Base-by-base conservation (phyloP, 2,329 filamentous ascomycete genomes). In the Aspergillus fijiensis region DNA sequence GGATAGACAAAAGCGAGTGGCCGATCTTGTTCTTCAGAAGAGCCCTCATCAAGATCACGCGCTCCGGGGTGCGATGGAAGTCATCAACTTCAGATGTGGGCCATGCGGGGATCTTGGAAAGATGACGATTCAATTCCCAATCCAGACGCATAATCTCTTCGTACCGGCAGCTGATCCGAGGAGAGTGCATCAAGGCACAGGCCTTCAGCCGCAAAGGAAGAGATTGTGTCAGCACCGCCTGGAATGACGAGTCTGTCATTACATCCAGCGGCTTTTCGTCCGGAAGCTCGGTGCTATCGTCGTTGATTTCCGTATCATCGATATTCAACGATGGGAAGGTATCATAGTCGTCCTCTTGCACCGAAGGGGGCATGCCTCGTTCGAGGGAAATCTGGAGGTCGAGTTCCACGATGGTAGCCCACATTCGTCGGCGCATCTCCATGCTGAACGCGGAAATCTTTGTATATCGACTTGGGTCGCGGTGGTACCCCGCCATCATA, bases 321-420 rank as follows among this genome's bases (percentile, higher is more conserved):
- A 85, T 69, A 60, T 85, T 84, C 23, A 76, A 70, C 1, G 83
- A 82, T 5, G 79, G 70, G 9, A 75, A 73, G 4, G 77, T 78
- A 61, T 86, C 83, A 59, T 81, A 84, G 55, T 80, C 76, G 0
- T 71, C 70, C 12, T 71, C 69, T 49, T 77, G 76, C 14, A 80
- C 58, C 1, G 73, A 75, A 45, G 83, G 80, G 2, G 81, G 79
- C 73, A 86, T 81, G 0, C 85, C 85, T 12, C 78, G 77, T 61
- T 86, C 83, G 14, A 86, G 72, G 1, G 82, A 82, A 0, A 82
- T 77, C 64, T 86, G 83, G 2, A 85, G 69, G 58, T 87, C 84
- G 27, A 86, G 70, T 64, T 87, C 84, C 10, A 83, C 71, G 10
- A 85, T 82, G 1, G 84, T 85, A 2, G 76, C 77, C 85, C 85